Percentiles rank a stretch among this genome's conserved stretches.
Conservation (phyloP, 306 rosid species). For the Luffa aegyptiaca region DNA sequence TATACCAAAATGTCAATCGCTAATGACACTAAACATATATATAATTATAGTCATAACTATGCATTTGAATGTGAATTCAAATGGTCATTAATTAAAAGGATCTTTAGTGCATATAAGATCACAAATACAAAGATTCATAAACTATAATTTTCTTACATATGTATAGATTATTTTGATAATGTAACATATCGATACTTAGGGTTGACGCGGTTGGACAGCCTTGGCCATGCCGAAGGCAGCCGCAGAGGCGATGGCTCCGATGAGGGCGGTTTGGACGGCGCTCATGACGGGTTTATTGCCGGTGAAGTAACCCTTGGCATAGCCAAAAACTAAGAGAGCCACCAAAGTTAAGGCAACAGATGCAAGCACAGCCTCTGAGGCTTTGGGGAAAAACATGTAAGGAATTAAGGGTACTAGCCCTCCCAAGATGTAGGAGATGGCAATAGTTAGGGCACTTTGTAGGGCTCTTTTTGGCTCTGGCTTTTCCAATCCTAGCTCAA, state of each 20-base stretch:
- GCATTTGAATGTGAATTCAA: background rate
- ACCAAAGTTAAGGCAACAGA: constrained; percentile 56
- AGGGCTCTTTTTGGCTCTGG: constrained; percentile 93
- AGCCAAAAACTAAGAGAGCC: constrained; percentile 69
- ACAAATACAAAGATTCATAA: background rate
- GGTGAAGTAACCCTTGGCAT: constrained; percentile 70
- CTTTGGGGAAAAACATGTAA: constrained; percentile 53
- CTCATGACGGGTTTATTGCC: constrained; percentile 57
- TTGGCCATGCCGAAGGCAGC: constrained; percentile 79
- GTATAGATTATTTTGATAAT: background rate
- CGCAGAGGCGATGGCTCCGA: constrained; percentile 79
- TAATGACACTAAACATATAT: too few species aligned
- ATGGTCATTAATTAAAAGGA: background rate
- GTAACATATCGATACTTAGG: background rate
- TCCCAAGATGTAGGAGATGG: constrained; percentile 65
- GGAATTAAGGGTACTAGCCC: constrained; percentile 72
- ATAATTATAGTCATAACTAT: too few species aligned
- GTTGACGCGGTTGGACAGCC: constrained; percentile 26
- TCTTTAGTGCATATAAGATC: background rate
- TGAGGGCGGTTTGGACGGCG: constrained; percentile 70
- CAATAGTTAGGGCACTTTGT: constrained; percentile 77
- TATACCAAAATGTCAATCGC: too few species aligned
- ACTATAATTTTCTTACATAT: background rate
- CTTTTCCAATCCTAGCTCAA: constrained; percentile 84
- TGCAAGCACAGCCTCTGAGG: constrained; percentile 48